These are phyloP conservation scores for Hysterium pulicare DNA, from an alignment of 2,329 filamentous ascomycete genomes.

Conservation along the genomic window DNA sequence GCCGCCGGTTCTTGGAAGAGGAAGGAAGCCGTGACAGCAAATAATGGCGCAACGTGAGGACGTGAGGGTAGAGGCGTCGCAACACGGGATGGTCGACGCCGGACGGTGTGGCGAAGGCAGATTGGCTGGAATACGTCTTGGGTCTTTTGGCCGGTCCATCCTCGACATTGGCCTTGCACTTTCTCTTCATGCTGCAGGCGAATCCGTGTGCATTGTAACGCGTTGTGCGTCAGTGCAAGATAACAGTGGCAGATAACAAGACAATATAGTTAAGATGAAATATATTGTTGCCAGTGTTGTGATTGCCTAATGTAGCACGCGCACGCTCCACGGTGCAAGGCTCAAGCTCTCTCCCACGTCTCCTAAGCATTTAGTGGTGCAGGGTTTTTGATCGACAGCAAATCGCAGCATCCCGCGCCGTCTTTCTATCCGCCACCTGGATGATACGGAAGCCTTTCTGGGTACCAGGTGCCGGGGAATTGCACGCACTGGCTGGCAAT, in stretches of 20 bases:
- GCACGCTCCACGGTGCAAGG: too few relatives aligned
- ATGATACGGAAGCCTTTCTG: too few relatives aligned
- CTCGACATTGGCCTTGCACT: slow-evolving; percentile 18
- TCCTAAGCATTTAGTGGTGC: too few relatives aligned
- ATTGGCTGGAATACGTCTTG: slow-evolving; percentile 25
- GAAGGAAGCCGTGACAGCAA: slow-evolving; percentile 62
- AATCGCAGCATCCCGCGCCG: too few relatives aligned
- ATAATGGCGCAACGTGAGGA: slow-evolving; percentile 68
- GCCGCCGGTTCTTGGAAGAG: slow-evolving; percentile 57
- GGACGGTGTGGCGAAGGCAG: slow-evolving; percentile 28
- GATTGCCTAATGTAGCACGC: too few relatives aligned
- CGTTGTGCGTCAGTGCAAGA: slow-evolving; percentile 4
- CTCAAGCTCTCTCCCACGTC: too few relatives aligned
- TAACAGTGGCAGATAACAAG: background rate
- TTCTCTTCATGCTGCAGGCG: slow-evolving; percentile 28
- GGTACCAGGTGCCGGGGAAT: too few relatives aligned
- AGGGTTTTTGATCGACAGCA: too few relatives aligned
- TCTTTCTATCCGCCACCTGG: too few relatives aligned
- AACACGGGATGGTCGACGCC: slow-evolving; percentile 60
- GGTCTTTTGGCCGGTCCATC: slow-evolving; percentile 21
- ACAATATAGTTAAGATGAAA: background rate
- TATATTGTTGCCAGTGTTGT: too few relatives aligned
- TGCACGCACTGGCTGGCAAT: too few relatives aligned
- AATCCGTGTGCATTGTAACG: slow-evolving; percentile 8
- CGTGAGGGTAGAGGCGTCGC: slow-evolving; percentile 62